These are phyloP conservation scores for Cubamyces sp. DNA, from an alignment of 768 basidiomycete species.

Conservation along the genomic window DNA sequence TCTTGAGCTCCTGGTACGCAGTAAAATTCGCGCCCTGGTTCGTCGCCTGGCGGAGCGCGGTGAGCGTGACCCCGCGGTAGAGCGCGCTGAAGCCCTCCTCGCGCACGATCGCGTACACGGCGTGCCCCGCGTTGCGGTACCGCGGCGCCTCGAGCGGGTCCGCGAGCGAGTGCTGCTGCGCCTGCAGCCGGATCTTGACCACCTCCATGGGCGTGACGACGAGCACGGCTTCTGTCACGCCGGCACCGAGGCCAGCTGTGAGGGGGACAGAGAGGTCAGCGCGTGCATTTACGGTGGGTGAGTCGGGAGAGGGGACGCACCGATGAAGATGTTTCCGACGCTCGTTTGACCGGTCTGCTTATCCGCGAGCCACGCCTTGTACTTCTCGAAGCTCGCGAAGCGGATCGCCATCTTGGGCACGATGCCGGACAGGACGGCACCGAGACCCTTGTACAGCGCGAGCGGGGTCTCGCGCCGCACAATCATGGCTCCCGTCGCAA, in stretches of 20 bases:
- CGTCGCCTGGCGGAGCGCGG: slow-evolving; percentile 94
- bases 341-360: slow-evolving; percentile 77
- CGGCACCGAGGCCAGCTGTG: slow-evolving; percentile 90
- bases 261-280: not conserved
- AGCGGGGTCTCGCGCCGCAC: slow-evolving; percentile 90
- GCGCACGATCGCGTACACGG: slow-evolving; percentile 89
- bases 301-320: slow-evolving; percentile 46
- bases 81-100: slow-evolving; percentile 88
- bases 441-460: slow-evolving; percentile 97
- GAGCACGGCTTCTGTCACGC: slow-evolving; percentile 91
- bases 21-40: slow-evolving; percentile 99
- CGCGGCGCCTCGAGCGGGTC: slow-evolving; percentile 93
- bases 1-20: slow-evolving; percentile 96
- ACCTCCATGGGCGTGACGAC: slow-evolving; percentile 99
- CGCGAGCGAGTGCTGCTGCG: slow-evolving; percentile 95
- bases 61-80: slow-evolving; percentile 92
- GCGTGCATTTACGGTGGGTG: not conserved
- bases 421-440: slow-evolving; percentile 95
- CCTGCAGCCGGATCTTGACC: slow-evolving; percentile 97
- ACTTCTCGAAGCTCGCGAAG: slow-evolving; percentile 96
- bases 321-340: slow-evolving; percentile 82
- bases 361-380: slow-evolving; percentile 83
- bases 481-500: slow-evolving; percentile 89
- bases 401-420: slow-evolving; percentile 99
- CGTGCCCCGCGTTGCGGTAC: slow-evolving; percentile 97